These are phyloP conservation scores for Juglanconis oblonga DNA, from an alignment of 2,329 filamentous ascomycete genomes.

Conservation along the genomic window DNA sequence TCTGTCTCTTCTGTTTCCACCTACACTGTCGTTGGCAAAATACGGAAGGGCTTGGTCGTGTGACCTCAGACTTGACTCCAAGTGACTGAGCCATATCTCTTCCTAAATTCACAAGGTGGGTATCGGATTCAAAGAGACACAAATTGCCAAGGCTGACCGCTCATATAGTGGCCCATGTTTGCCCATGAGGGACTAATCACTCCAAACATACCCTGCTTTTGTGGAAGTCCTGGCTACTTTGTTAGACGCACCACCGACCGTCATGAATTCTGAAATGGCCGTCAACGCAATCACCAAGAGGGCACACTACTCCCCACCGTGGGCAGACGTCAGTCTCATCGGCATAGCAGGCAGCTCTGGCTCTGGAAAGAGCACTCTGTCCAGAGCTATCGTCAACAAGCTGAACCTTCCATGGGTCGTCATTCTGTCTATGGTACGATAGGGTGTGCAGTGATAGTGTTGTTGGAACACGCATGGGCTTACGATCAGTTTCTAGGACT, in stretches of 20 bases:
- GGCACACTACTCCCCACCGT: constrained; percentile 87
- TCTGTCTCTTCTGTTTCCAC: background rate
- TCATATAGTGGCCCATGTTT: background rate
- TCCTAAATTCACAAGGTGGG: background rate
- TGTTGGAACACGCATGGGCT: background rate
- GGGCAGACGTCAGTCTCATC: constrained; percentile 95
- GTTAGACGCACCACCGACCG: background rate
- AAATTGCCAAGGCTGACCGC: background rate
- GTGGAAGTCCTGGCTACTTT: too few species aligned
- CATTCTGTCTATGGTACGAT: constrained; percentile 82
- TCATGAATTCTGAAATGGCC: constrained; percentile 21
- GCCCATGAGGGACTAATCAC: background rate
- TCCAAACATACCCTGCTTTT: background rate
- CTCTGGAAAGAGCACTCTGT: constrained; percentile 90
- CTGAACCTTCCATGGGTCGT: constrained; percentile 97
- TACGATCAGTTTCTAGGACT: constrained; percentile 62
- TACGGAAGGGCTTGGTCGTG: background rate
- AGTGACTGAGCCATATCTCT: background rate
- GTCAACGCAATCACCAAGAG: constrained; percentile 49
- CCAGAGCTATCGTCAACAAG: constrained; percentile 84
- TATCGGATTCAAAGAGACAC: background rate
- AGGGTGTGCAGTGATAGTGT: constrained; percentile 28
- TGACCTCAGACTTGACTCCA: background rate
- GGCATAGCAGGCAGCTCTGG: constrained; percentile 94
- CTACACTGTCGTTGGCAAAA: background rate